These are phyloP conservation scores for Daldinia bambusicola DNA, from an alignment of 495 filamentous ascomycete species.

Conservation along the genomic window DNA sequence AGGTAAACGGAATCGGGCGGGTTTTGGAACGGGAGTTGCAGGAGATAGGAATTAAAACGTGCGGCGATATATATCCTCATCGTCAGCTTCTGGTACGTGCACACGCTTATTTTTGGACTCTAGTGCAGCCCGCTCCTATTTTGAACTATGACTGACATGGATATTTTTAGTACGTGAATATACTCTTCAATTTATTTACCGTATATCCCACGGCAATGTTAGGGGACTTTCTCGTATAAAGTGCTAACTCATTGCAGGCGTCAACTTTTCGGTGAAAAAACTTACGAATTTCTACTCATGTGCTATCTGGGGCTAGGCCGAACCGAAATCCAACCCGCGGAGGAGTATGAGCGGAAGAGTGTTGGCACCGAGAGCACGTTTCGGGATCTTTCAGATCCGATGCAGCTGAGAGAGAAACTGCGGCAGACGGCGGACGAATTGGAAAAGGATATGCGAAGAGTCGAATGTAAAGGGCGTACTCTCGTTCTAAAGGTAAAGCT, in stretches of 20 bases:
- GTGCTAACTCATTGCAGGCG: slow-evolving; percentile 34
- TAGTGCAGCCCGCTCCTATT: slow-evolving; percentile 26
- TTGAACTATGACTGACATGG: slow-evolving; percentile 11
- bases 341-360: slow-evolving; percentile 91
- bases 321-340: slow-evolving; percentile 87
- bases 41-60: slow-evolving; percentile 86
- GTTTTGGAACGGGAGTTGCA: slow-evolving; percentile 94
- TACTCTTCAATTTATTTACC: not conserved
- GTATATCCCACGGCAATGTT: no score
- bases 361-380: slow-evolving; percentile 96
- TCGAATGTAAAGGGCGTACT: slow-evolving; percentile 88
- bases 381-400: slow-evolving; percentile 75
- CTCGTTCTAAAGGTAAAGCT: slow-evolving; percentile 92
- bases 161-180: slow-evolving; percentile 27
- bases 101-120: not conserved
- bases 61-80: slow-evolving; percentile 85
- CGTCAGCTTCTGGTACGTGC: slow-evolving; percentile 68
- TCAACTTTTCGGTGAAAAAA: slow-evolving; percentile 89
- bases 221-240: not conserved
- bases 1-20: slow-evolving; percentile 92
- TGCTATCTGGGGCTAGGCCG: slow-evolving; percentile 88
- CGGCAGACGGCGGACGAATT: slow-evolving; percentile 83
- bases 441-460: slow-evolving; percentile 82
- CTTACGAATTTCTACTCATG: slow-evolving; percentile 83
- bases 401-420: slow-evolving; percentile 79